Conservation (phyloP, 768 basidiomycete species). For the Boletus bicolor region DNA sequence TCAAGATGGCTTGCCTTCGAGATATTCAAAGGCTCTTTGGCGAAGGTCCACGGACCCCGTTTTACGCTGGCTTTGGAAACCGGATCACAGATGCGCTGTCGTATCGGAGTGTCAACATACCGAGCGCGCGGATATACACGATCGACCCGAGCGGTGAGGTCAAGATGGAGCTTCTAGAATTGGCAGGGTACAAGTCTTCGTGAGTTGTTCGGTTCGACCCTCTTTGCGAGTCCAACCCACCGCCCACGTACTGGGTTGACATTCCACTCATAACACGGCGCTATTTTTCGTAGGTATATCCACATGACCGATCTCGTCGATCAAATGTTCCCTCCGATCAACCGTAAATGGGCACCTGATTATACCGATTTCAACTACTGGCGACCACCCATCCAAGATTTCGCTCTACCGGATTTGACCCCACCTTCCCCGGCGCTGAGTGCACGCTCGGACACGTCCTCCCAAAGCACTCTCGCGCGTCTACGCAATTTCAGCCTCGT, state of each 20-base stretch:
- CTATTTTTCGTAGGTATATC: conserved; percentile 64
- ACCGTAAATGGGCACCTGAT: conserved; percentile 83
- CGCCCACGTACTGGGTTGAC: background rate
- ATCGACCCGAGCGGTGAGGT: conserved; percentile 94
- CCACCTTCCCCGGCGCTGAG: conserved; percentile 94
- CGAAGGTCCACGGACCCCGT: conserved; percentile 65
- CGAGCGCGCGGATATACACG: conserved; percentile 93
- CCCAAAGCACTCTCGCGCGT: conserved; percentile 67
- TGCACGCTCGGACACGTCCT: conserved; percentile 85
- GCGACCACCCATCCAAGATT: conserved; percentile 77
- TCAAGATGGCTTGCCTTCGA: conserved; percentile 98
- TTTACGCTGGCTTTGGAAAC: conserved; percentile 98
- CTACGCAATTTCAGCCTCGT: conserved; percentile 77
- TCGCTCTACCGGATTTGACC: conserved; percentile 70
- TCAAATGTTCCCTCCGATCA: conserved; percentile 97
- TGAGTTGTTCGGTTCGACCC: conserved; percentile 37
- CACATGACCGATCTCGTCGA: conserved; percentile 99
- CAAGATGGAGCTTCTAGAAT: conserved; percentile 93
- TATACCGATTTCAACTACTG: conserved; percentile 98
- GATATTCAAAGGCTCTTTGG: conserved; percentile 93
- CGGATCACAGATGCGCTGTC: conserved; percentile 97
- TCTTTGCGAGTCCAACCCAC: background rate
- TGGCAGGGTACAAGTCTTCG: conserved; percentile 97
- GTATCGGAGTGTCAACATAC: conserved; percentile 94
- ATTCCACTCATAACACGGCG: background rate